Percentiles rank a stretch among this genome's conserved stretches.
phyloP scores from a whole-genome alignment of 1,284 basidiomycete genomes.

The Irpex sp. region DNA sequence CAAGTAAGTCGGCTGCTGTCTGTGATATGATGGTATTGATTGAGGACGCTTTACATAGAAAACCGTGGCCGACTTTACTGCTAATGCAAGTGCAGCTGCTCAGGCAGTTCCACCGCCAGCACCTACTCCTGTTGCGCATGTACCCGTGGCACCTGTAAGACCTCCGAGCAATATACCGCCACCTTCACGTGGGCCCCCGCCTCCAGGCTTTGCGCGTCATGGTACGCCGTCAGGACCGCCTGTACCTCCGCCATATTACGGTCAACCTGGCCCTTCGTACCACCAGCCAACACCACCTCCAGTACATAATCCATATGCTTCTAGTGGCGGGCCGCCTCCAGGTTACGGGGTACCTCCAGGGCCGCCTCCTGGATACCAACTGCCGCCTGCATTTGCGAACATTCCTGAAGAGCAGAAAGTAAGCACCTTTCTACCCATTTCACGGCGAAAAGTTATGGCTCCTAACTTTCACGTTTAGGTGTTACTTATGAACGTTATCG shows the following conservation, averaged over 20 bases:
- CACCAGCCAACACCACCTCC: conserved; percentile 5
- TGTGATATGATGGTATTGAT: neutral
- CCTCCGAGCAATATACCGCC: conserved; percentile 8
- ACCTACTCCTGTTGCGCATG: conserved; percentile 21
- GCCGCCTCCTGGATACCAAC: conserved; percentile 9
- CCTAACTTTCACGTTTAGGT: conserved; percentile 32
- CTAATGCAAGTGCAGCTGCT: conserved; percentile 9
- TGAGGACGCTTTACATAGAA: conserved; percentile 19
- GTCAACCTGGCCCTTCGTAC: conserved; percentile 10
- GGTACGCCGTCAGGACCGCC: conserved; percentile 4
- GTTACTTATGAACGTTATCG: conserved; percentile 59
- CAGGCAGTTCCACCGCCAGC: conserved; percentile 20
- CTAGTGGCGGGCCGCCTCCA: neutral
- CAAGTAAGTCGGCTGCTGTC: conserved; percentile 39
- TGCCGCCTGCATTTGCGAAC: conserved; percentile 48
- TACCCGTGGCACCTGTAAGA: conserved; percentile 20
- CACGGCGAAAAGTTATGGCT: no score
- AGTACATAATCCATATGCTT: neutral
- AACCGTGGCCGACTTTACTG: conserved; percentile 30
- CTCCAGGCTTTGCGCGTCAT: conserved; percentile 13
- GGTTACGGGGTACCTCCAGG: conserved; percentile 8
- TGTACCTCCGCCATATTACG: neutral
- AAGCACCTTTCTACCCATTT: conserved; percentile 14
- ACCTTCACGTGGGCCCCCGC: conserved; percentile 12
- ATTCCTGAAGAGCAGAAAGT: conserved; percentile 71